Conservation (phyloP, 2,329 filamentous ascomycete species). For the Pseudogymnoascus sp. region DNA sequence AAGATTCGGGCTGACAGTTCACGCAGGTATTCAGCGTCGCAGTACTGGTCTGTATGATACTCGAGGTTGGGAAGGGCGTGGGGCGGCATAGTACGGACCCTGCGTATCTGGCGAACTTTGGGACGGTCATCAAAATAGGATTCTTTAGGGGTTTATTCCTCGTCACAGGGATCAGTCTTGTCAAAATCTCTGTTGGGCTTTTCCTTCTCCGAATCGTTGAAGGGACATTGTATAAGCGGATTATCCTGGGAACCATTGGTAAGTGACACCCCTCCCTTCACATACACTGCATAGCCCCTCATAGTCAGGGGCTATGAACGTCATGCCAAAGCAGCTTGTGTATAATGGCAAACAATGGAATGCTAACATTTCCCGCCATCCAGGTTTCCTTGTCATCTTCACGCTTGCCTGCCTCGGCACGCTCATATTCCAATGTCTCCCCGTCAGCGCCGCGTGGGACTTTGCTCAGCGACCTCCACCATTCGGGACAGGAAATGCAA, state of each 20-base stretch:
- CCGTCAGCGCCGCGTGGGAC: slow-evolving; percentile 39
- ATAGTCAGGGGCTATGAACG: not conserved
- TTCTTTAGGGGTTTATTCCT: slow-evolving; percentile 17
- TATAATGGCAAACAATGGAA: slow-evolving; percentile 7
- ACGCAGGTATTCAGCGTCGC: slow-evolving; percentile 22
- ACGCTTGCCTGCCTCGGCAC: slow-evolving; percentile 37
- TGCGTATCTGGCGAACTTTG: not conserved
- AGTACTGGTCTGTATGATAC: slow-evolving; percentile 16
- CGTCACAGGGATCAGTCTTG: slow-evolving; percentile 35
- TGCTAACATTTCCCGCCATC: slow-evolving; percentile 12
- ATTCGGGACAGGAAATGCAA: slow-evolving; percentile 22
- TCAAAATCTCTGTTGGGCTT: slow-evolving; percentile 41
- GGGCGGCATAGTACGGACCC: not conserved
- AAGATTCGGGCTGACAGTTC: not conserved
- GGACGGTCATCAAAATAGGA: not conserved
- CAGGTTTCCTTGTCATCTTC: slow-evolving; percentile 36
- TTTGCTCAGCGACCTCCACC: slow-evolving; percentile 23
- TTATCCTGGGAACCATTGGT: slow-evolving; percentile 37
- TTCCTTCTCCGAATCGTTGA: slow-evolving; percentile 38
- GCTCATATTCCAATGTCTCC: slow-evolving; percentile 40
- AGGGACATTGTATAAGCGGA: slow-evolving; percentile 32
- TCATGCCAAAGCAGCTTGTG: not conserved
- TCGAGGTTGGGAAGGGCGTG: not conserved
- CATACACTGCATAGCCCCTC: not conserved
- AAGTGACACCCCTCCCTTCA: slow-evolving; percentile 15